Conservation (phyloP, 164 flowering plant genomes). For the Amborella trichopoda region DNA sequence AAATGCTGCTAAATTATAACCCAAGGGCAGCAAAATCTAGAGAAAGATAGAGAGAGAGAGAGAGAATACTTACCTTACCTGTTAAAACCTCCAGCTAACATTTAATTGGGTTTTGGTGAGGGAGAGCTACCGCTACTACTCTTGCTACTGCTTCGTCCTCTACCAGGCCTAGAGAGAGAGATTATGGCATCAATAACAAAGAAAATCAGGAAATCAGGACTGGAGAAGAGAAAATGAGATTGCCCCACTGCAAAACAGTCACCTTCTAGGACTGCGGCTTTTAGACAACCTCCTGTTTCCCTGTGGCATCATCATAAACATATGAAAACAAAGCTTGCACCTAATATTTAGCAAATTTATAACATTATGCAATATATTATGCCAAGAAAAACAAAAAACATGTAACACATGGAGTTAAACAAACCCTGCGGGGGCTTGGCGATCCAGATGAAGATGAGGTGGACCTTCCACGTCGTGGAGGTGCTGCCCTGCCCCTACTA, state of each 20-base stretch:
- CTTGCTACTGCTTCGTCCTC: slow-evolving; percentile 52
- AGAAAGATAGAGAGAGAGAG: not conserved
- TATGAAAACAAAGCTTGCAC: not conserved
- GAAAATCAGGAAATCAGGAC: not conserved
- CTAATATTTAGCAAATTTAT: not conserved
- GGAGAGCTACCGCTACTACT: slow-evolving; percentile 49
- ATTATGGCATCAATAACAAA: not conserved
- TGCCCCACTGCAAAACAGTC: slow-evolving; percentile 1
- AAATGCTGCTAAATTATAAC: no score
- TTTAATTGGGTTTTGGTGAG: slow-evolving; percentile 9
- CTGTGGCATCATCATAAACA: no score
- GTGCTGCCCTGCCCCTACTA: slow-evolving; percentile 54
- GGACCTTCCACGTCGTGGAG: slow-evolving; percentile 73
- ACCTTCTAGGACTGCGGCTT: slow-evolving; percentile 94
- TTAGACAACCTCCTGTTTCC: slow-evolving; percentile 44
- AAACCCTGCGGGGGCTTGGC: slow-evolving; percentile 81
- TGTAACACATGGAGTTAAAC: not conserved
- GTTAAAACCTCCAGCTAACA: not conserved
- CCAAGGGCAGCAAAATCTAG: not conserved
- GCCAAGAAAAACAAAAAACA: not conserved
- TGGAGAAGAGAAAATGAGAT: not conserved
- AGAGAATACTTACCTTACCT: not conserved
- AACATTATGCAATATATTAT: not conserved
- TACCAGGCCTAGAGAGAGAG: slow-evolving; percentile 8
- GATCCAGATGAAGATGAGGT: slow-evolving; percentile 67